Percentiles rank a stretch among this genome's conserved stretches.
Evolutionary conservation across 2,329 filamentous ascomycete genomes (phyloP).

Genomic region (Alternaria arborescens): DNA sequence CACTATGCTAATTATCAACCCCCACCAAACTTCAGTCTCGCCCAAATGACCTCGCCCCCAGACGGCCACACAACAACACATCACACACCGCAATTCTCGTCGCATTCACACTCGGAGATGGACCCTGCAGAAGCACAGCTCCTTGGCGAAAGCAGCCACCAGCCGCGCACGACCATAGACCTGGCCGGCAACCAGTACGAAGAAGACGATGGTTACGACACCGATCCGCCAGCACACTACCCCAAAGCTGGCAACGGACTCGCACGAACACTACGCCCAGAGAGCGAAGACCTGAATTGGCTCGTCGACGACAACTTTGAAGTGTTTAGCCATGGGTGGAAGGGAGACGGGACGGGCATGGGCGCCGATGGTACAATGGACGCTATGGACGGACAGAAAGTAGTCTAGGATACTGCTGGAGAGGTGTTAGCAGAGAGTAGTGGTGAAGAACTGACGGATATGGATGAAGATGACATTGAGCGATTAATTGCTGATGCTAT

Average conservation of each 20-base stretch:
- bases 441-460: slow-evolving; percentile 11
- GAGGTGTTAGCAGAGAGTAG: neutral
- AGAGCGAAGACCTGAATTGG: slow-evolving; percentile 68
- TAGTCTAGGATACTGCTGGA: slow-evolving; percentile 20
- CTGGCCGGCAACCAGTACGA: slow-evolving; percentile 39
- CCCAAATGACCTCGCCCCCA: slow-evolving; percentile 42
- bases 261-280: slow-evolving; percentile 60
- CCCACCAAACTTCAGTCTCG: slow-evolving; percentile 16
- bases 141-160: slow-evolving; percentile 34
- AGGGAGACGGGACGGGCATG: slow-evolving; percentile 44
- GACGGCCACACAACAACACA: slow-evolving; percentile 27
- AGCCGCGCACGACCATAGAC: slow-evolving; percentile 29
- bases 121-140: slow-evolving; percentile 47
- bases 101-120: slow-evolving; percentile 33
- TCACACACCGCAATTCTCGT: slow-evolving; percentile 33
- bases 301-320: slow-evolving; percentile 67
- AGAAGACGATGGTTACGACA: slow-evolving; percentile 63
- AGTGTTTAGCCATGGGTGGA: slow-evolving; percentile 64
- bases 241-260: slow-evolving; percentile 70
- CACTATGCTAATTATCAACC: slow-evolving; percentile 22
- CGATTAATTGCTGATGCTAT: neutral
- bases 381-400: slow-evolving; percentile 27
- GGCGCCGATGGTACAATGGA: slow-evolving; percentile 40
- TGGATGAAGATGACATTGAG: slow-evolving; percentile 10
- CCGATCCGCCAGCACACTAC: slow-evolving; percentile 65